These are phyloP conservation scores for Acanthochlamys bracteata DNA, from an alignment of 106 monocot genomes.

Conservation along the genomic window DNA sequence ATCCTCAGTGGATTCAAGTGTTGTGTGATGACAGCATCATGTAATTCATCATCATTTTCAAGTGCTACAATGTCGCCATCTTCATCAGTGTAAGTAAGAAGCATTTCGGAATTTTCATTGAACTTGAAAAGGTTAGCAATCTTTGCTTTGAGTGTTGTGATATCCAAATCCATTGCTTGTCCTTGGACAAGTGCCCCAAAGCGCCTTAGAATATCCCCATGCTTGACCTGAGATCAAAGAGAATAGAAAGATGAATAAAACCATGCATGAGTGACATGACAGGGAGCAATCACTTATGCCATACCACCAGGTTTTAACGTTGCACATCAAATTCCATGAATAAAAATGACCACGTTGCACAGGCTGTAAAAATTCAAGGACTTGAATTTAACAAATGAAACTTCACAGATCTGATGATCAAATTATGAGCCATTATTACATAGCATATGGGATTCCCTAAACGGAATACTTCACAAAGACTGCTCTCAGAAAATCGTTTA, in stretches of 20 bases:
- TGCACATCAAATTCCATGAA: no score
- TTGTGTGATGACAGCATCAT: conserved; percentile 72
- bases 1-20: conserved; percentile 73
- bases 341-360: no score
- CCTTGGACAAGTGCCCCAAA: conserved; percentile 40
- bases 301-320: no score
- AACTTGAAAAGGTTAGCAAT: conserved; percentile 58
- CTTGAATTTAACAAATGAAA: no score
- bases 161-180: conserved; percentile 32
- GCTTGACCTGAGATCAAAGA: conserved; percentile 56
- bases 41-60: conserved; percentile 65
- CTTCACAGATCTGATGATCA: no score
- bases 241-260: background rate
- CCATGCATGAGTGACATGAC: no score
- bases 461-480: no score
- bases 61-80: conserved; percentile 80
- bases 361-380: no score
- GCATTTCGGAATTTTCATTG: conserved; percentile 30
- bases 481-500: no score
- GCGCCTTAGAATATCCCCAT: conserved; percentile 59
- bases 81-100: conserved; percentile 77
- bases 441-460: no score
- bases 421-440: no score
- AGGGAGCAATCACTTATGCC: no score
- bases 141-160: conserved; percentile 43